These are phyloP conservation scores for Solanum phureja DNA, from an alignment of 257 asterid species.

Conservation along the genomic window DNA sequence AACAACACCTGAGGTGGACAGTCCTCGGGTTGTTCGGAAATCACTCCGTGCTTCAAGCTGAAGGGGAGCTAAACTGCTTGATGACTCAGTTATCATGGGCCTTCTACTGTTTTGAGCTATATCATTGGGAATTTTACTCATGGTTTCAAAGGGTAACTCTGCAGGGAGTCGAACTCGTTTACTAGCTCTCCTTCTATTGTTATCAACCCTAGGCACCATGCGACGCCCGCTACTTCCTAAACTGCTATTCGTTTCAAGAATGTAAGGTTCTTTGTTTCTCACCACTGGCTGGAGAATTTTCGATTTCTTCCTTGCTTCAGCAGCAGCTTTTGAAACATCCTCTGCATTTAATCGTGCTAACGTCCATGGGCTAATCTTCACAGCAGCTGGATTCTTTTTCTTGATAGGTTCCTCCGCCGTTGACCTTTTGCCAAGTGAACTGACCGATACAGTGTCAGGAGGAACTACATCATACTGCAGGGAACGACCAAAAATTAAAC, in stretches of 20 bases:
- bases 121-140: conserved; percentile 21
- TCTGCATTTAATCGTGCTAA: conserved; percentile 83
- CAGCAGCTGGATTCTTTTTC: conserved; percentile 71
- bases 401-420: conserved; percentile 46
- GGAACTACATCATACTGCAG: conserved; percentile 83
- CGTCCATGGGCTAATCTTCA: conserved; percentile 96
- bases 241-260: conserved; percentile 54
- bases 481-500: neutral
- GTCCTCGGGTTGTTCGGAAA: conserved; percentile 28
- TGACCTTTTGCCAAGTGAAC: conserved; percentile 71
- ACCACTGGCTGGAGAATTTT: conserved; percentile 64
- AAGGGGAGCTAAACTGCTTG: conserved; percentile 54
- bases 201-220: conserved; percentile 37
- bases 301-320: conserved; percentile 90
- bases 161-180: conserved; percentile 78
- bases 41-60: conserved; percentile 63
- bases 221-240: conserved; percentile 61
- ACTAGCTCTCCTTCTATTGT: conserved; percentile 56
- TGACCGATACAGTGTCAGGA: conserved; percentile 70
- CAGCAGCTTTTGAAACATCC: conserved; percentile 89
- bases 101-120: conserved; percentile 21
- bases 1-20: conserved; percentile 29
- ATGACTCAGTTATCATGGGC: conserved; percentile 28
- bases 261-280: conserved; percentile 34
- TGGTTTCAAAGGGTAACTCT: conserved; percentile 49